Base-by-base conservation (phyloP, 2,329 filamentous ascomycete genomes). In the Alternaria arbusti region DNA sequence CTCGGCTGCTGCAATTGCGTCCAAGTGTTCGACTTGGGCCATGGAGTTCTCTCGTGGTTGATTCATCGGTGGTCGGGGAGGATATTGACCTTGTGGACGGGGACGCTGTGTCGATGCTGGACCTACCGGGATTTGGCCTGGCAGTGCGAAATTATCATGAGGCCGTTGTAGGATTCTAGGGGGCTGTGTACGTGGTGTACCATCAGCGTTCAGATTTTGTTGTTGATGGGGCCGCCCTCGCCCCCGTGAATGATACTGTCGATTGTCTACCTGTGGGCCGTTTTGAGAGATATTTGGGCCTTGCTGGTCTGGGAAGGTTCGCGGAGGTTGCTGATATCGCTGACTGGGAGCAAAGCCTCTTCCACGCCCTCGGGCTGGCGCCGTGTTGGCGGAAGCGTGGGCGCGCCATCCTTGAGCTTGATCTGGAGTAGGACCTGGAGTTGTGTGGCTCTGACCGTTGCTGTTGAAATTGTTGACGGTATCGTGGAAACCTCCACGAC, bases 1-100 rank as follows among this genome's bases (percentile, higher is more conserved):
- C 50, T 89, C 85, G 15, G 75, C 68, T 57, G 69, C 55, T 6
- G 82, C 84, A 4, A 86, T 51, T 2, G 68, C 60, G 20, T 85
- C 80, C 23, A 87, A 74, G 61, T 83, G 81, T 10, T 79, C 65
- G 17, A 74, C 70, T 64, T 84, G 82, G n/a, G 70, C 65, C 28
- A 76, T 63, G n/a, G 70, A 68, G 49, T 74, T 67, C 28, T 77
- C 71, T 22, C 67, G 66, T n/a, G 59, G 66, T 30, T 70, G 67
- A 30, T 59, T 65, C 30, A 63, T 59, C 28, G 68, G 64, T 36
- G 67, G 61, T 28, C 63, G 68, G 23, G 70, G 68, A 56, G 60
- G 49, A 47, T 71, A 63, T 40, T 46, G n/a, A 5, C 22, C 54
- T 43, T 70, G 69, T n/a, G 61, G 57, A 28, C 61, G 70, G 45